Evolutionary conservation across 441 rosid species (phyloP).

Genomic region (Gossypium davidsonii): DNA sequence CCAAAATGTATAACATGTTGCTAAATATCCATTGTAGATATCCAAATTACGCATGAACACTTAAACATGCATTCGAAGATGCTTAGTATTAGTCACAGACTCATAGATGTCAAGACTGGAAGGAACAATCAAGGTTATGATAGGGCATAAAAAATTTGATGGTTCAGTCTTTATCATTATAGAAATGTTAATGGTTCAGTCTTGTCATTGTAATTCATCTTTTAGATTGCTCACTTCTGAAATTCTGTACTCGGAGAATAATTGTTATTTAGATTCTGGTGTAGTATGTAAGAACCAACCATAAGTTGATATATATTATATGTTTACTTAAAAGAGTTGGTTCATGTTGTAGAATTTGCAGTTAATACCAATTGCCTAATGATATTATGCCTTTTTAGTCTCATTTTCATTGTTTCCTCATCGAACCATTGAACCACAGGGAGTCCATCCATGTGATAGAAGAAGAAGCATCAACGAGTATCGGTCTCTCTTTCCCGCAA

Average conservation of each 20-base stretch:
- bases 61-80: not conserved
- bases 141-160: not conserved
- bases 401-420: not conserved
- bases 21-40: not conserved
- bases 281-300: not conserved
- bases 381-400: not conserved
- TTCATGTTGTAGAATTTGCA: not conserved
- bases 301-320: not conserved
- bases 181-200: not conserved
- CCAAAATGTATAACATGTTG: not conserved
- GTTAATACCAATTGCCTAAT: not conserved
- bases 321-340: not conserved
- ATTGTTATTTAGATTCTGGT: not conserved
- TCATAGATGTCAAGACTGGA: not conserved
- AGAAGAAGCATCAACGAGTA: conserved; percentile 71
- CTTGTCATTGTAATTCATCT: not conserved
- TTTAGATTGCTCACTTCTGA: no score
- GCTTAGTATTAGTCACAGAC: not conserved
- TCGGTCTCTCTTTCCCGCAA: conserved; percentile 64
- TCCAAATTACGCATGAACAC: not conserved
- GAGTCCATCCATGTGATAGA: conserved; percentile 72
- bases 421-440: conserved; percentile 27
- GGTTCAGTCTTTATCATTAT: not conserved
- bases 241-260: no score
- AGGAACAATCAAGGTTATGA: not conserved